Evolutionary conservation across 2,329 filamentous ascomycete species (phyloP), one percentile per base, ranked within the genome.

Genomic region (Neonectria faginata): DNA sequence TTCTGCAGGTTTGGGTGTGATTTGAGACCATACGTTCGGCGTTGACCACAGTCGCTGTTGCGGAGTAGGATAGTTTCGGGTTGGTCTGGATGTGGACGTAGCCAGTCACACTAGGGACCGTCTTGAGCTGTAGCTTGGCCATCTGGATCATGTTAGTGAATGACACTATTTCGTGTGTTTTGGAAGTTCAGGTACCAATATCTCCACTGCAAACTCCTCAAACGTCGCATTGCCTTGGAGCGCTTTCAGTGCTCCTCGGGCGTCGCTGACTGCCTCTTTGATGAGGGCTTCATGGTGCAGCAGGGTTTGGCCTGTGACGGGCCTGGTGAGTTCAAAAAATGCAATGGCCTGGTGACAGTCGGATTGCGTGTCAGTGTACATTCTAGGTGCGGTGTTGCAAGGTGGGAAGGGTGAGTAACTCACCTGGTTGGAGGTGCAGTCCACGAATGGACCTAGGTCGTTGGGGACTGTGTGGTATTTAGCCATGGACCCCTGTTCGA

Each of bases 1-100:
- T 9, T 9, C 6, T 11, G 9, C 48, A 51, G n/a, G 44, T 47
- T 16, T 16, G 3, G 8, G 3, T 11, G 0, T 14, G 3, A 0
- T 1, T 1, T 16, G 1, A 1, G 29, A 9, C 67, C 80, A 59
- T 77, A 88, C 87, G 80, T 62, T 81, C 73, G 5, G 84, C 86
- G 66, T 87, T 86, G 3, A 76, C 73, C 2, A 88, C 73, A 0
- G 82, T 89, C 54, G 82, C 83, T 2, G 79, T 69, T 0, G 79
- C 81, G 1, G 83, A 83, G 67, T 87, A 87, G 0, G 85, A 82
- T 55, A 84, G 81, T 57, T 83, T 83, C 0, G 88, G 86, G 61
- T 90, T 89, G 5, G 84, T 87, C 72, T 89, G 86, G n/a, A 89
- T 78, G 70, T 88, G 88, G 0, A 88, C 79, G 54, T 79, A 82